phyloP scores from a whole-genome alignment of 2,329 filamentous ascomycete species.

The Plenodomus tracheiphilus region DNA sequence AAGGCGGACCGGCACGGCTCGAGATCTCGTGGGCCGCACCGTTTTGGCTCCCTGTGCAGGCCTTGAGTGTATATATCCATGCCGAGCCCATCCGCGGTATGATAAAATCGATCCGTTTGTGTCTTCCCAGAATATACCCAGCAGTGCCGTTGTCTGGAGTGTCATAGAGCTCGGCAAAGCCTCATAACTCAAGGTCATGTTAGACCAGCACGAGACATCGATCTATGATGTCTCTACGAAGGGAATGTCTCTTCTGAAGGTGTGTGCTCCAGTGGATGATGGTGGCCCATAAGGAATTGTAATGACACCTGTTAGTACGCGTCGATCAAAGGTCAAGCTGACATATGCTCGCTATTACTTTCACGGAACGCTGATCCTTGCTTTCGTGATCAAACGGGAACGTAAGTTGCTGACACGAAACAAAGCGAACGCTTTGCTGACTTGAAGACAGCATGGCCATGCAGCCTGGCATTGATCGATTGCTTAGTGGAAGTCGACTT shows the following conservation, averaged over 20 bases:
- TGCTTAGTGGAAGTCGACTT: slow-evolving; percentile 1
- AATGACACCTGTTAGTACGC: slow-evolving; percentile 3
- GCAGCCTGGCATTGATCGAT: slow-evolving; percentile 8
- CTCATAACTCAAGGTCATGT: not conserved
- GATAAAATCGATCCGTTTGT: not conserved
- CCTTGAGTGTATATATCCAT: slow-evolving; percentile 4
- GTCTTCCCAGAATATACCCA: slow-evolving; percentile 6
- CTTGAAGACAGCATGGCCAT: not conserved
- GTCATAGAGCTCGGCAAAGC: slow-evolving; percentile 8
- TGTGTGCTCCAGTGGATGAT: not conserved
- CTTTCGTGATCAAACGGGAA: slow-evolving; percentile 6
- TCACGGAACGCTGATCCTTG: slow-evolving; percentile 4
- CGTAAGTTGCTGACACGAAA: not conserved
- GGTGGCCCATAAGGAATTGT: too few relatives aligned
- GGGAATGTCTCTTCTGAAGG: not conserved
- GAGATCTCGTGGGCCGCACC: slow-evolving; percentile 6
- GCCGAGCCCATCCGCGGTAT: not conserved
- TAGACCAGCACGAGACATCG: not conserved
- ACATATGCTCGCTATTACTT: slow-evolving; percentile 4
- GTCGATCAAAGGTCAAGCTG: slow-evolving; percentile 4
- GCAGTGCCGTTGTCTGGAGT: slow-evolving; percentile 2
- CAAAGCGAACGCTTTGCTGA: not conserved
- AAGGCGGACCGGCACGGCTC: not conserved
- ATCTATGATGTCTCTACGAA: not conserved
- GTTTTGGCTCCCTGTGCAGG: slow-evolving; percentile 1